Evolutionary conservation across 2,329 filamentous ascomycete species (phyloP), one percentile per base, ranked within the genome.

Genomic region (Epichloe festucae): DNA sequence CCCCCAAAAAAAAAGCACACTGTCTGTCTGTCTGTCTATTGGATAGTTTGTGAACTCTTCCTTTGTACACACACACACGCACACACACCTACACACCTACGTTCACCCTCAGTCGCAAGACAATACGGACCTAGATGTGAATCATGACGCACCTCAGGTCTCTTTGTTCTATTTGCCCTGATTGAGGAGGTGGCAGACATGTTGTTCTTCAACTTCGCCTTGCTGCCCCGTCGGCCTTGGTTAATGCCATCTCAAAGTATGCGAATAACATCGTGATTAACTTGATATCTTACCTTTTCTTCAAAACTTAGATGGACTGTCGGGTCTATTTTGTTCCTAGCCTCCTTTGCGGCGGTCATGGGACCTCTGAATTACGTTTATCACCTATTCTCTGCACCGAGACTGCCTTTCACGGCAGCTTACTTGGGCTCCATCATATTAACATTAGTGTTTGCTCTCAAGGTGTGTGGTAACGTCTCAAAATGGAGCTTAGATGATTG

Each of bases 311-410:
- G 93, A 74, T 98, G 93, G 93, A 89, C 91, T 48, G 82, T 96
- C 66, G 93, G 90, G 51, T 96, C 91, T 47, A 65, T 87, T 47
- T 77, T 98, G 58, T 97, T 97, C 74, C 77, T 97, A 61, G 79
- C 82, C 60, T 95, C 90, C 60, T 98, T 93, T 78, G 89, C 89
- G 27, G 88, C 91, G 59, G 79, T 97, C 71, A 95, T 96, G 87
- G 93, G 93, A 51, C 90, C 88, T 38, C 76, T 83, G 71, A 77
- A 82, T 59, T 98, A 97, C 68, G 68, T 83, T 55, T 82, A 83
- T 62, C 93, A 98, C 70, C 78, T 97, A 57, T 72, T 89, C 52
- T 97, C 91, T 52, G 81, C 84, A 50, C 78, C 89, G 61, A 82
- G 93, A 60, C 73, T 97, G 55, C 93, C 93, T 3, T 97, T 97